Base-by-base conservation (phyloP, 441 rosid species). In the Erysimum cheiri region DNA sequence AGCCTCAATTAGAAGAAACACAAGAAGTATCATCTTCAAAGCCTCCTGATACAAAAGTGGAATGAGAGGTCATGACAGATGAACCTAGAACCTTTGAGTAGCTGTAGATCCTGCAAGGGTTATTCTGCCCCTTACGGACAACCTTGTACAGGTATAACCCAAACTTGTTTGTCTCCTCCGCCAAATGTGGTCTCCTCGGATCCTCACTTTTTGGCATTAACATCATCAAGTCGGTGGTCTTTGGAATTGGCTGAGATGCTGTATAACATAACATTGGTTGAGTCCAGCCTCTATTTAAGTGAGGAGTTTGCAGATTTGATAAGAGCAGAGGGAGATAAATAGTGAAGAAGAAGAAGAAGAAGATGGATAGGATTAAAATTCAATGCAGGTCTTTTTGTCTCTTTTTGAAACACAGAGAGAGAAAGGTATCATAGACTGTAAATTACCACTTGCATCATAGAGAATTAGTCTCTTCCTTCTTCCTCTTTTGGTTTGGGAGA, bases 61-160 rank as follows among this genome's bases (percentile, higher is more conserved):
- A 87, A 83, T 88, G 84, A 86, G 61, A 60, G 69, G 70, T 69
- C 77, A 69, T 59, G 56, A 58, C 65, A 55, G 70, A 79, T 72
- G 83, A 81, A 72, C 72, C 46, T 83, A 79, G 80, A 83, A 77
- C 78, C 71, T 83, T 79, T 79, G 48, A 35, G 80, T 64, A 60
- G 84, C 80, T 52, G 80, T 81, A 73, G 76, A 67, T 78, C 80
- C 85, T 80, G 82, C 87, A 70, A 75, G 80, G 69, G 69, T 80
- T 79, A 84, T 62, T 81, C 87, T 79, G 80, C 85, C 91, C 84
- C 85, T 79, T 72, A 66, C 50, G 67, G 63, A 78, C 88, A 80
- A 84, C 87, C 74, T 72, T 87, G 96, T 87, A 93, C 96, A 89
- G 99, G 95, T 22, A 22, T 22, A 89, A 64, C 31, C 41, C 29